Percentiles rank a stretch among this genome's conserved stretches.
These are phyloP conservation scores for Suillus alpinus DNA, from an alignment of 768 basidiomycete genomes.

Conservation along the genomic window DNA sequence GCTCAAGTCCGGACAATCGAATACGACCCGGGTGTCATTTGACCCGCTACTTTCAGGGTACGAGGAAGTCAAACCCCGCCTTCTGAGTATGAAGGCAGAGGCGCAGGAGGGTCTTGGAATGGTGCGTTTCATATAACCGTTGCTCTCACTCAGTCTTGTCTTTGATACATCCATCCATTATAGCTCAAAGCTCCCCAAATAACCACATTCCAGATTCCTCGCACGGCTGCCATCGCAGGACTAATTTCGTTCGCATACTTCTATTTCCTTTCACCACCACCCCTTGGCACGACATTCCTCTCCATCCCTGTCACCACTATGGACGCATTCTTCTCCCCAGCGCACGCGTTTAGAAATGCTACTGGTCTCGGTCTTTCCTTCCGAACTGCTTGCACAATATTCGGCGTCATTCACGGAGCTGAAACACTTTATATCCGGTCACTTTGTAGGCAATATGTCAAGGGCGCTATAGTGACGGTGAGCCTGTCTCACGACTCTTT, in stretches of 20 bases:
- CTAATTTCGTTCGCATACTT: conserved; percentile 23
- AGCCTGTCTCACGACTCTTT: not conserved
- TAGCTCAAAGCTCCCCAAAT: conserved; percentile 21
- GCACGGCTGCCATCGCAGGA: conserved; percentile 26
- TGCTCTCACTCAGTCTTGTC: too few relatives aligned
- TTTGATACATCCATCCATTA: too few relatives aligned
- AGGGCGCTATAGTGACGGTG: conserved; percentile 18
- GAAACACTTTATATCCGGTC: conserved; percentile 28
- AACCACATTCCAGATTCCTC: conserved; percentile 47
- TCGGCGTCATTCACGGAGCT: conserved; percentile 13
- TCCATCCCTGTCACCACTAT: conserved; percentile 11
- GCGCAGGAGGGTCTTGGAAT: too few relatives aligned
- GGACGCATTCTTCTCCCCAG: conserved; percentile 20
- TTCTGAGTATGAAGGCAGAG: too few relatives aligned
- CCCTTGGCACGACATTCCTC: conserved; percentile 3
- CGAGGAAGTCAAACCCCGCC: too few relatives aligned
- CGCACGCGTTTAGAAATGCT: conserved; percentile 8
- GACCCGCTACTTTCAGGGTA: too few relatives aligned
- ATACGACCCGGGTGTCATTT: too few relatives aligned
- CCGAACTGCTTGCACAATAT: conserved; percentile 6
- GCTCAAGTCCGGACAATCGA: too few relatives aligned
- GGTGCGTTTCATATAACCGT: too few relatives aligned
- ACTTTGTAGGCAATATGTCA: conserved; percentile 28
- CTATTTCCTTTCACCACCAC: conserved; percentile 16
- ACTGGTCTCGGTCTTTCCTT: conserved; percentile 17